A percentile compares a stretch with the other conserved stretches of the same genome.
Conservation (phyloP, 345 rosid genomes). For the Firmiana major region DNA sequence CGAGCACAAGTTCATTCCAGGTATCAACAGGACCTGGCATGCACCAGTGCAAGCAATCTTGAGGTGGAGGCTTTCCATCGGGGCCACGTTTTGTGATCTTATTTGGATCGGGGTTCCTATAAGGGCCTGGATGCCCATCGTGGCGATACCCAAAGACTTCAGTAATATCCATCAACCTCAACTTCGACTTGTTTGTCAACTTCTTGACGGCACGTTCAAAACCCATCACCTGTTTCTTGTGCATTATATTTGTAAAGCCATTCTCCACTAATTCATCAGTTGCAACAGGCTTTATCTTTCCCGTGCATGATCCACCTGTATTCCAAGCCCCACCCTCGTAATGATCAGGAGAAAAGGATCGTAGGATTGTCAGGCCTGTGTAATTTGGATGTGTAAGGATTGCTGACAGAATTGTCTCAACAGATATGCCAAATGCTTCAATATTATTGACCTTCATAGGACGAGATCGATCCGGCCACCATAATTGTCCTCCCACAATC, state of each 20-base stretch:
- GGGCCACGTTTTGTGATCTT: conserved; percentile 77
- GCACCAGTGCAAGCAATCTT: conserved; percentile 99
- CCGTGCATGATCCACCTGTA: conserved; percentile 96
- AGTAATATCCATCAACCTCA: conserved; percentile 84
- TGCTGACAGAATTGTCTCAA: conserved; percentile 71
- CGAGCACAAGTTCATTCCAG: conserved; percentile 93
- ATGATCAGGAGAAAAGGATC: conserved; percentile 93
- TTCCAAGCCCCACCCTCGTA: conserved; percentile 99
- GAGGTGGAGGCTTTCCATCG: conserved; percentile 86
- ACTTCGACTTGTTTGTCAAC: conserved; percentile 40
- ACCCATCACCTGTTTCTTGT: conserved; percentile 71
- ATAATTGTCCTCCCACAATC: conserved; percentile 89
- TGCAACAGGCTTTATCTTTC: conserved; percentile 65
- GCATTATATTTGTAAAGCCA: conserved; percentile 75
- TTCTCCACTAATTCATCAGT: conserved; percentile 67
- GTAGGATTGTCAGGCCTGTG: conserved; percentile 72
- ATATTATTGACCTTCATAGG: conserved; percentile 73
- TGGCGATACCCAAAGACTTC: conserved; percentile 82
- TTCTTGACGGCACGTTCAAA: conserved; percentile 46
- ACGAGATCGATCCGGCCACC: conserved; percentile 83
- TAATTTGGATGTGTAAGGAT: conserved; percentile 67
- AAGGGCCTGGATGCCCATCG: conserved; percentile 99
- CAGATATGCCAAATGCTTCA: conserved; percentile 86
- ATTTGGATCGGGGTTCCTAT: conserved; percentile 78
- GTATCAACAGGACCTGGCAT: conserved; percentile 99